Conservation (phyloP, 2,329 filamentous ascomycete species). For the Pseudocercospora crystallina region DNA sequence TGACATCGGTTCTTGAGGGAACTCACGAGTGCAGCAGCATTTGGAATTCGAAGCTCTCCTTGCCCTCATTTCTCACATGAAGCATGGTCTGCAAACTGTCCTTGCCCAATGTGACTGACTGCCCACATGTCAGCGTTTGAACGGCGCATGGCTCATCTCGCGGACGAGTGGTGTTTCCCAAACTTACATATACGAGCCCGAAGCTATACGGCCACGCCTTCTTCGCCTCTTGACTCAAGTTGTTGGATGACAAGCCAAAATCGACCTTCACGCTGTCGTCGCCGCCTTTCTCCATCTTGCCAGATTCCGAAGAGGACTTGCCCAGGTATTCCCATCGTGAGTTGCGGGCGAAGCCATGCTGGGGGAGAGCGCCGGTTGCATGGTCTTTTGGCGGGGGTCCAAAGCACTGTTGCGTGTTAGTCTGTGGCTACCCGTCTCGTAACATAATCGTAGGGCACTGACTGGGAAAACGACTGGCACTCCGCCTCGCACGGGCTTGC, state of each 20-base stretch:
- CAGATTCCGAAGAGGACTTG: constrained; percentile 70
- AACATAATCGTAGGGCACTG: constrained; percentile 36
- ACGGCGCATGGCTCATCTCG: no score
- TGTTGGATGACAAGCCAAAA: constrained; percentile 79
- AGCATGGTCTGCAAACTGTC: constrained; percentile 76
- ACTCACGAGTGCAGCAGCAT: constrained; percentile 73
- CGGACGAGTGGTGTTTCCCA: no score
- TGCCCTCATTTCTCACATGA: constrained; percentile 84
- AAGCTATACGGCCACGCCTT: constrained; percentile 84
- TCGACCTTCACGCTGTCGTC: constrained; percentile 85
- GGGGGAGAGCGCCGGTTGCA: constrained; percentile 75
- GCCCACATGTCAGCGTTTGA: no score
- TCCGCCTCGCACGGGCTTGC: constrained; percentile 85
- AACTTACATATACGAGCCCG: constrained; percentile 70
- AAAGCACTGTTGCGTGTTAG: constrained; percentile 66
- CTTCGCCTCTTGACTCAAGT: constrained; percentile 66
- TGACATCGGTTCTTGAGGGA: no score
- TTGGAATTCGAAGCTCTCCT: constrained; percentile 84
- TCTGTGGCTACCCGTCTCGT: not conserved
- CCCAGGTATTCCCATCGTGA: constrained; percentile 92
- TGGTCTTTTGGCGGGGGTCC: constrained; percentile 71
- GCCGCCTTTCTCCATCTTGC: constrained; percentile 42
- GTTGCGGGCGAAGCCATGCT: constrained; percentile 92
- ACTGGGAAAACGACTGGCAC: constrained; percentile 93
- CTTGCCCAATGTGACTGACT: constrained; percentile 37